Evolutionary conservation across 2,329 filamentous ascomycete species (phyloP), one percentile per base, ranked within the genome.

Genomic region (Rhytidhysteron rufulum): DNA sequence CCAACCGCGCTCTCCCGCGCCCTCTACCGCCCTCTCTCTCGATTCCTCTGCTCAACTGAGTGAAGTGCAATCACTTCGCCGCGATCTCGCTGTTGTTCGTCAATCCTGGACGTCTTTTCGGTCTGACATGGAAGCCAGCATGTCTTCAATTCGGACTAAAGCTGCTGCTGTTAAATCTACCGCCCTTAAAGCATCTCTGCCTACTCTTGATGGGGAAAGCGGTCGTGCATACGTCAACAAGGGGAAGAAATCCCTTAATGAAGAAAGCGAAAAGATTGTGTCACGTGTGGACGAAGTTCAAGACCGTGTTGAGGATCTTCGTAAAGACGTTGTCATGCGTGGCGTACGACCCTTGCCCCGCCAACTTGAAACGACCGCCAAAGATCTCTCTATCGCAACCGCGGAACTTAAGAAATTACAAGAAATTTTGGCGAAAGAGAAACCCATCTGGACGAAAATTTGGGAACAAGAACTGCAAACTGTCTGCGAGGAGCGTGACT

Each of bases 401-500:
- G 84, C 88, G 58, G 90, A 96, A 58, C 80, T 98, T 47, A 93
- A 88, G 77, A 90, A 87, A 69, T 85, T 98, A 78, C 87, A 95
- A 61, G 90, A 95, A 13, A 95, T 86, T 71, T 79, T 98, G 70
- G 84, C 83, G 54, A 80, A 81, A 34, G 93, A 98, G 76, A 95
- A 95, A 66, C 93, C 93, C 0, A 75, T 96, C 42, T 98, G 93
- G 91, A 96, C 89, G 40, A 96, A 96, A 79, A 95, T 97, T 49
- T 98, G 93, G 93, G 91, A 97, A 77, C 90, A 94, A 68, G 90
- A 97, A 65, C 74, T 98, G 33, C 88, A 97, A 65, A 84, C 91
- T 38, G 91, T 98, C 3, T 97, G 93, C 69, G 89, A 95, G 62
- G 93, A 96, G 58, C 83, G 90, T 51, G 91, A 97, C 60, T 83